Conservation (phyloP, 352 stramenopile species). For the Phytophthora macrochlamydospora region DNA sequence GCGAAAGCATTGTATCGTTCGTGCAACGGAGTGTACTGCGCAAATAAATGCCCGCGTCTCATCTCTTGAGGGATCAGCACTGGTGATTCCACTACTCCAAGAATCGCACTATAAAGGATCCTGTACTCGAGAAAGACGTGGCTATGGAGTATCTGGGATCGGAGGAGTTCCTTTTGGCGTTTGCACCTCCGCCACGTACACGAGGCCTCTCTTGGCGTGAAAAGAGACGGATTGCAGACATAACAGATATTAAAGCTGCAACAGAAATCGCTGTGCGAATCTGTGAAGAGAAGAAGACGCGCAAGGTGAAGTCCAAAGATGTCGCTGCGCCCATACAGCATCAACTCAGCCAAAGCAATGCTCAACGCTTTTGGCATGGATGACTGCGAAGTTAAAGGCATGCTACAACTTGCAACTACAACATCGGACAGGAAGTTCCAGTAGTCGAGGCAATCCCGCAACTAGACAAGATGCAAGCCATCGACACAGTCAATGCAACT, state of each 20-base stretch:
- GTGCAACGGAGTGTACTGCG: background rate
- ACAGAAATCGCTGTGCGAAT: background rate
- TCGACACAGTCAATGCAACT: background rate
- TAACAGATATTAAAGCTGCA: background rate
- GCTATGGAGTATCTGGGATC: background rate
- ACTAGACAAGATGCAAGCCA: conserved; percentile 3
- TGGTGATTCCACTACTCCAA: background rate
- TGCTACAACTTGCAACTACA: conserved; percentile 1
- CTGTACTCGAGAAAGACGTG: background rate
- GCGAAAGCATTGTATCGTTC: too few species aligned
- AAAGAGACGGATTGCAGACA: background rate
- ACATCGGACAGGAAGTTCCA: background rate
- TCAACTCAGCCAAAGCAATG: conserved; percentile 2
- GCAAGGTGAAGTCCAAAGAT: background rate
- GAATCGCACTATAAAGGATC: background rate
- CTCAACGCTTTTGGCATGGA: background rate
- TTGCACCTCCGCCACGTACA: background rate
- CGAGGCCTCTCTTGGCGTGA: background rate
- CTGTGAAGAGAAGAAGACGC: background rate
- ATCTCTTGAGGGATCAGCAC: background rate
- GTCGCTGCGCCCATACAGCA: conserved; percentile 1
- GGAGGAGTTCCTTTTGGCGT: background rate
- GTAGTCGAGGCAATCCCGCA: conserved; percentile 12
- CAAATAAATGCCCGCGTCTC: background rate
- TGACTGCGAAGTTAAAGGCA: background rate